These are phyloP conservation scores for Podospora tetraspora DNA, from an alignment of 495 filamentous ascomycete species.

Conservation along the genomic window DNA sequence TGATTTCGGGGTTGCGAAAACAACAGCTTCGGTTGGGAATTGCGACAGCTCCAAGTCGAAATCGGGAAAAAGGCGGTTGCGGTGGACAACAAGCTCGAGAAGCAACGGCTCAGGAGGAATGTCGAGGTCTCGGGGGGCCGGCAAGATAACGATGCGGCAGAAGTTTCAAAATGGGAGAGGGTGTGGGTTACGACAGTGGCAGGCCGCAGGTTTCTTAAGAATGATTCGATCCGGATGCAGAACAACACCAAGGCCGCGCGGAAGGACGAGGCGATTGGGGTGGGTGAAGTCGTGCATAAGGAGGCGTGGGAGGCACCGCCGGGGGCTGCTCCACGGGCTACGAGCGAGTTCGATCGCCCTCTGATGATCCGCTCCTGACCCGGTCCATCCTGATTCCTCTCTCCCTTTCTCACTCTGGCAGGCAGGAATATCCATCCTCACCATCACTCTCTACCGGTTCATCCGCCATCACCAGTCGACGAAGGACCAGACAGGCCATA, in stretches of 20 bases:
- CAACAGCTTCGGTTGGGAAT: neutral
- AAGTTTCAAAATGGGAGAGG: conserved; percentile 20
- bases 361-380: neutral
- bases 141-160: conserved; percentile 1
- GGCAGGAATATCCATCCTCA: neutral
- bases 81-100: neutral
- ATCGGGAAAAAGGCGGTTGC: neutral
- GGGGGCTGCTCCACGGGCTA: neutral
- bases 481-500: too few relatives aligned
- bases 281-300: conserved; percentile 16
- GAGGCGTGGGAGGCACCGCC: conserved; percentile 4
- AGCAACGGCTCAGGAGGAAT: neutral
- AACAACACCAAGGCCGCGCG: conserved; percentile 16
- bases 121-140: conserved; percentile 1
- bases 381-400: neutral
- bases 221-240: conserved; percentile 29
- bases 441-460: too few relatives aligned
- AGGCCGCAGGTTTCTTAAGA: conserved; percentile 22
- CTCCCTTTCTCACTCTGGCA: neutral
- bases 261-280: conserved; percentile 8
- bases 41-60: neutral
- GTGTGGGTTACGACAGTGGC: conserved; percentile 12
- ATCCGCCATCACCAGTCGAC: too few relatives aligned
- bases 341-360: neutral
- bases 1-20: neutral